Conservation (phyloP, 768 basidiomycete species). For the Phylloporus arenicola region DNA sequence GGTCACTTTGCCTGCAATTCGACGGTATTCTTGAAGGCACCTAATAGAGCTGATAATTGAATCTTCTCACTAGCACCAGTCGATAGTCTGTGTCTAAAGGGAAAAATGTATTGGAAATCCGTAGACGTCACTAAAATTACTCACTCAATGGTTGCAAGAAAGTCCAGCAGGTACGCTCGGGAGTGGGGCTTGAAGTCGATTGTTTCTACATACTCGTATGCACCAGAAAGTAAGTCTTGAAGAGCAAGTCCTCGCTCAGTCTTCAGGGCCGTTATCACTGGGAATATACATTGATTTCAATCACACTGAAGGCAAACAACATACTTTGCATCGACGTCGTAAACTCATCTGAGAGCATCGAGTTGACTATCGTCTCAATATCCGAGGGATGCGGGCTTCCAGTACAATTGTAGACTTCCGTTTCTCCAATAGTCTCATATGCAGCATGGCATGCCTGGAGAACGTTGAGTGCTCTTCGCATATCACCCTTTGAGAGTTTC, state of each 20-base stretch:
- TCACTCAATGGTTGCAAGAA: constrained; percentile 93
- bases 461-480: constrained; percentile 94
- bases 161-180: constrained; percentile 87
- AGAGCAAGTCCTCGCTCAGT: constrained; percentile 89
- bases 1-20: constrained; percentile 56
- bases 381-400: constrained; percentile 95
- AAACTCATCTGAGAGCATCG: constrained; percentile 95
- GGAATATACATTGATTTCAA: not conserved
- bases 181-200: constrained; percentile 83
- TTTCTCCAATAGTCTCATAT: constrained; percentile 82
- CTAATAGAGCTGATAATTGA: constrained; percentile 85
- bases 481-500: constrained; percentile 95
- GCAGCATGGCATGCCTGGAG: constrained; percentile 98
- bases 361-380: constrained; percentile 87
- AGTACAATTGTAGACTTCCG: constrained; percentile 93
- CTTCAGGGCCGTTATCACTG: constrained; percentile 85
- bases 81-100: constrained; percentile 75
- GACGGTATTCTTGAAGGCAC: constrained; percentile 89
- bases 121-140: constrained; percentile 24
- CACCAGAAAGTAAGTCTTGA: constrained; percentile 88
- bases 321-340: constrained; percentile 82
- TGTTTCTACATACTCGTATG: constrained; percentile 84
- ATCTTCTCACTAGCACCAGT: constrained; percentile 93
- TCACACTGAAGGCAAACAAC: constrained; percentile 17
- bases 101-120: not conserved